These are phyloP conservation scores for Colletotrichum nymphaeae DNA, from an alignment of 2,329 filamentous ascomycete species.

Conservation along the genomic window DNA sequence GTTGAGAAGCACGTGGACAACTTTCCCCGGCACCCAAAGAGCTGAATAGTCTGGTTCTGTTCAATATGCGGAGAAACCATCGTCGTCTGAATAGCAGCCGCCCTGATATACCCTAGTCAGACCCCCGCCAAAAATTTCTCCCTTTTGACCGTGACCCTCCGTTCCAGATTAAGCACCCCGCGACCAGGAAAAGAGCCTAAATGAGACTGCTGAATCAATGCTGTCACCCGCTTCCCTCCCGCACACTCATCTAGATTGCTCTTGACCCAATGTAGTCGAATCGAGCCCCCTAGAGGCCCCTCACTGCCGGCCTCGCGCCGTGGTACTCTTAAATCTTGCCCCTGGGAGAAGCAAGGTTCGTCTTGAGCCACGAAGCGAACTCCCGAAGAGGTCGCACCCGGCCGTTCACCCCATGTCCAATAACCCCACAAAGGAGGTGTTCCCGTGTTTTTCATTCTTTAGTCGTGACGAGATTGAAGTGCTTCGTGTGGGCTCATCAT, in stretches of 20 bases:
- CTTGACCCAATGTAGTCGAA: neutral
- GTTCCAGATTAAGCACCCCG: constrained; percentile 33
- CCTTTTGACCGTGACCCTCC: constrained; percentile 30
- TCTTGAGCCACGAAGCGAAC: constrained; percentile 8
- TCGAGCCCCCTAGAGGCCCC: neutral
- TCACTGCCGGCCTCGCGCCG: constrained; percentile 13
- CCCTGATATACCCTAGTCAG: neutral
- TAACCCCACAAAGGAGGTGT: constrained; percentile 11
- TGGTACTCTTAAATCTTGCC: neutral
- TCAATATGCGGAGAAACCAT: neutral
- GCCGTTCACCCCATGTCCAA: neutral
- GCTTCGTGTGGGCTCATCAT: constrained; percentile 21
- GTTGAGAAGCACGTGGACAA: neutral
- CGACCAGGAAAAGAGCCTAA: constrained; percentile 27
- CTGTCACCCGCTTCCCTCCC: neutral
- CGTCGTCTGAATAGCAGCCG: constrained; percentile 1
- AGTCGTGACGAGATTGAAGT: constrained; percentile 27
- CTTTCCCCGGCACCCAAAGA: neutral
- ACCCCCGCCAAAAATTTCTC: constrained; percentile 10
- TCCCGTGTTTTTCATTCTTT: neutral
- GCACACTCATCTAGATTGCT: constrained; percentile 18
- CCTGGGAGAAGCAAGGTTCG: constrained; percentile 7
- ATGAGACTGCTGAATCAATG: constrained; percentile 23
- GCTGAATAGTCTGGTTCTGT: neutral
- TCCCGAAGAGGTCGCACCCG: neutral